A percentile compares a stretch with the other conserved stretches of the same genome.
Conservation (phyloP, 2,329 filamentous ascomycete species). For the Chaetomium sp. region DNA sequence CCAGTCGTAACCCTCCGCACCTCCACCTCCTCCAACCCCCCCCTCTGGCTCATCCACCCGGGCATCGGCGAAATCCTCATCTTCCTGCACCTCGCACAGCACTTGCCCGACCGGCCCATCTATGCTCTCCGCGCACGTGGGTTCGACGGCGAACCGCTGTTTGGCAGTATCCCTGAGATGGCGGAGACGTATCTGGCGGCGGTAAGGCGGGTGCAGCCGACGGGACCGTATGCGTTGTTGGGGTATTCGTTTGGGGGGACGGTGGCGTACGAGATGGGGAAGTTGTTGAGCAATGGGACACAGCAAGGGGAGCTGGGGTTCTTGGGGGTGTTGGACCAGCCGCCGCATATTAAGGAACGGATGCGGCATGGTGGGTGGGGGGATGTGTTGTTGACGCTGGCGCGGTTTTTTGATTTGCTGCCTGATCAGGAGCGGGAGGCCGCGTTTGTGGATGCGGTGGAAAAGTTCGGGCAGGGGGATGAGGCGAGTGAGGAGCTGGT, state of each 20-base stretch:
- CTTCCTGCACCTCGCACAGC: constrained; percentile 32
- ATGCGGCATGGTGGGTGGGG: constrained; percentile 35
- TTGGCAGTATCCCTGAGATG: constrained; percentile 34
- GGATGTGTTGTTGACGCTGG: background rate
- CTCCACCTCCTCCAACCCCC: constrained; percentile 27
- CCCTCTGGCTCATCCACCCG: constrained; percentile 37
- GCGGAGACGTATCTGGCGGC: constrained; percentile 32
- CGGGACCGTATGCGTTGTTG: constrained; percentile 44
- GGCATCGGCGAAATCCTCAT: constrained; percentile 37
- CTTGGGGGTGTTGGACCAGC: constrained; percentile 40
- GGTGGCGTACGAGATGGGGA: constrained; percentile 44
- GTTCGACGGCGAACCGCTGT: constrained; percentile 33
- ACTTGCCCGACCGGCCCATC: constrained; percentile 36
- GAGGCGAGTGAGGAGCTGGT: no score
- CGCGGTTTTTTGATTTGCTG: constrained; percentile 3
- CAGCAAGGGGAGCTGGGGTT: constrained; percentile 34
- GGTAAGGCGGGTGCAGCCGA: constrained; percentile 30
- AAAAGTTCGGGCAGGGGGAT: no score
- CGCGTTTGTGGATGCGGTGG: no score
- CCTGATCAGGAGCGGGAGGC: constrained; percentile 4
- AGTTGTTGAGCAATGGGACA: constrained; percentile 32
- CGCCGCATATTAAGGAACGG: constrained; percentile 40
- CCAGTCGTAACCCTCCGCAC: constrained; percentile 31
- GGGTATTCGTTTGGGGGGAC: constrained; percentile 47
- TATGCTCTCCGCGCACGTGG: constrained; percentile 41